Conservation (phyloP, 2,329 filamentous ascomycete species). For the Penicillium sp. region DNA sequence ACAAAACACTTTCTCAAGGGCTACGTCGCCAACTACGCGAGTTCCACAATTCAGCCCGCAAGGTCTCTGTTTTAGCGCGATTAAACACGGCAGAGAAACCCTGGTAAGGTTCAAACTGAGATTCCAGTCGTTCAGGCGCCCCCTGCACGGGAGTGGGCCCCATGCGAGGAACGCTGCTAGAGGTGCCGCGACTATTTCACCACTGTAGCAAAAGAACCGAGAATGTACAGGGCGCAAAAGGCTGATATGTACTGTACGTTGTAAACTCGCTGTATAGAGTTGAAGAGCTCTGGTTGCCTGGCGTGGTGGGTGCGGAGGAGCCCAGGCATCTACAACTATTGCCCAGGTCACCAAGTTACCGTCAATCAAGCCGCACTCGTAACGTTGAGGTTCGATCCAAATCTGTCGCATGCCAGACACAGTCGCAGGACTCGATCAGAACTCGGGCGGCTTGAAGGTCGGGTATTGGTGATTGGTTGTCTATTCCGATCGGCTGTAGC, state of each 20-base stretch:
- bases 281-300: background rate
- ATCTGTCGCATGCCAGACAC: background rate
- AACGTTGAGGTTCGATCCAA: background rate
- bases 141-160: background rate
- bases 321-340: slow-evolving; percentile 19
- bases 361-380: background rate
- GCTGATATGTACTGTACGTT: background rate
- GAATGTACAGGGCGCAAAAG: background rate
- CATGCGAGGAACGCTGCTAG: background rate
- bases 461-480: background rate
- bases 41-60: background rate
- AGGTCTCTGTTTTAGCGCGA: background rate
- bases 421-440: background rate
- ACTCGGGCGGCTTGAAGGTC: background rate
- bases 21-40: background rate
- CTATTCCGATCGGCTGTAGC: background rate
- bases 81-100: background rate
- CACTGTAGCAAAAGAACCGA: slow-evolving; percentile 5
- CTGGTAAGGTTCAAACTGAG: background rate
- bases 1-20: background rate
- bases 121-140: background rate
- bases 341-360: background rate
- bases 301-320: background rate
- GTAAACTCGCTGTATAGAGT: background rate
- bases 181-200: background rate